Conservation (phyloP, 2,329 filamentous ascomycete species). For the Hypocreales sp. region DNA sequence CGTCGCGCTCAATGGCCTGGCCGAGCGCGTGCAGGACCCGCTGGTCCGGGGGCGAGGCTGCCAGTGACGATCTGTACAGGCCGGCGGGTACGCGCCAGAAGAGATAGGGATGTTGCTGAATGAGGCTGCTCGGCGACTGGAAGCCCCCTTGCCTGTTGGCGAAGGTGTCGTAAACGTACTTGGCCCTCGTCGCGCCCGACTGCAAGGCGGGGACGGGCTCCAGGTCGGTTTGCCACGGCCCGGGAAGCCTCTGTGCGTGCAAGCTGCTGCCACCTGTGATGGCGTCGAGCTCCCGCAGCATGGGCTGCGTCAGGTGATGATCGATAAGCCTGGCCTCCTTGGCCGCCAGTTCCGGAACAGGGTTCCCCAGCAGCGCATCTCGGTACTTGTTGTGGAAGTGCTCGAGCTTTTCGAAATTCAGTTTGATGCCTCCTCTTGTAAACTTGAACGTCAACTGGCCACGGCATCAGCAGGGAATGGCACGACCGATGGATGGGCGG, state of each 20-base stretch:
- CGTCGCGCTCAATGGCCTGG: constrained; percentile 6
- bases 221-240: constrained; percentile 9
- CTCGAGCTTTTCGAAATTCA: constrained; percentile 64
- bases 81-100: constrained; percentile 19
- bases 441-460: constrained; percentile 67
- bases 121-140: constrained; percentile 6
- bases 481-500: not conserved
- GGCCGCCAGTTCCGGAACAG: constrained; percentile 8
- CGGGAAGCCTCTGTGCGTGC: constrained; percentile 1
- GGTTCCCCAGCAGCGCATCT: constrained; percentile 15
- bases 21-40: constrained; percentile 11
- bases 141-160: constrained; percentile 10
- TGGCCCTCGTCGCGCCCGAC: constrained; percentile 3
- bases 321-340: constrained; percentile 10
- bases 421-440: constrained; percentile 77
- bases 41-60: constrained; percentile 5
- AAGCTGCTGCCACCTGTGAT: constrained; percentile 6
- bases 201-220: constrained; percentile 11
- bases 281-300: constrained; percentile 8
- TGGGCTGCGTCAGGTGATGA: constrained; percentile 7
- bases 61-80: constrained; percentile 13
- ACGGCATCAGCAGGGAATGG: constrained; percentile 9
- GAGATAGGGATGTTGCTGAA: constrained; percentile 18
- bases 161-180: constrained; percentile 9
- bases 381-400: constrained; percentile 61